A percentile compares a stretch with the other conserved stretches of the same genome.
These are phyloP conservation scores for Populus ilicifolia DNA, from an alignment of 345 rosid species.

Conservation along the genomic window DNA sequence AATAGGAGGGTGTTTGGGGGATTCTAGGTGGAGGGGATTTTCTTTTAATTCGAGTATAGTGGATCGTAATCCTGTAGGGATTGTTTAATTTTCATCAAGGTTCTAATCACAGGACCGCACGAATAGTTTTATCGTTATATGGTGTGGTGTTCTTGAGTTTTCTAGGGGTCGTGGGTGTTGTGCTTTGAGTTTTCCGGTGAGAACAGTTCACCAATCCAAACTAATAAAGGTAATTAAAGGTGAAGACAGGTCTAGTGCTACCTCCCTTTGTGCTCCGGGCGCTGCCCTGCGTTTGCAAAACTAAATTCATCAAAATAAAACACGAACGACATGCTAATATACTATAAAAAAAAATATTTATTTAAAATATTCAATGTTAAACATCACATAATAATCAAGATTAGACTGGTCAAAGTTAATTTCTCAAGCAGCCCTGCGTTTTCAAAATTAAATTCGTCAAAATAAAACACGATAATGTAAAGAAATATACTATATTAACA, in stretches of 20 bases:
- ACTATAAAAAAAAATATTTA: too few species aligned
- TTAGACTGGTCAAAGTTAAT: too few species aligned
- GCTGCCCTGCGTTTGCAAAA: too few species aligned
- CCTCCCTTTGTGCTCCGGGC: not conserved
- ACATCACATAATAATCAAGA: too few species aligned
- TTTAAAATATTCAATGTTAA: too few species aligned
- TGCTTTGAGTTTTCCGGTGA: not conserved
- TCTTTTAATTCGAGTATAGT: not conserved
- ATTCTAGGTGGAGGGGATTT: not conserved
- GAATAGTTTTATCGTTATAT: not conserved
- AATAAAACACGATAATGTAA: too few species aligned
- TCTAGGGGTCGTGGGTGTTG: not conserved
- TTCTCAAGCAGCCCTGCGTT: too few species aligned
- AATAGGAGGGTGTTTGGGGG: not conserved
- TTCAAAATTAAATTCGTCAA: too few species aligned
- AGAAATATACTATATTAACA: too few species aligned
- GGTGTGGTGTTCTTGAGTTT: not conserved
- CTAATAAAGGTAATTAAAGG: not conserved
- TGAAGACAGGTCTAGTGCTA: not conserved
- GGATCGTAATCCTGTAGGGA: not conserved
- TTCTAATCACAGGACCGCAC: not conserved
- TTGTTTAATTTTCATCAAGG: not conserved
- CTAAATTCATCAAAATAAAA: too few species aligned
- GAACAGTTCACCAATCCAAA: not conserved
- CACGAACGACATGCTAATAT: too few species aligned